These are phyloP conservation scores for Mariannaea sp. DNA, from an alignment of 2,329 filamentous ascomycete species.

Conservation along the genomic window DNA sequence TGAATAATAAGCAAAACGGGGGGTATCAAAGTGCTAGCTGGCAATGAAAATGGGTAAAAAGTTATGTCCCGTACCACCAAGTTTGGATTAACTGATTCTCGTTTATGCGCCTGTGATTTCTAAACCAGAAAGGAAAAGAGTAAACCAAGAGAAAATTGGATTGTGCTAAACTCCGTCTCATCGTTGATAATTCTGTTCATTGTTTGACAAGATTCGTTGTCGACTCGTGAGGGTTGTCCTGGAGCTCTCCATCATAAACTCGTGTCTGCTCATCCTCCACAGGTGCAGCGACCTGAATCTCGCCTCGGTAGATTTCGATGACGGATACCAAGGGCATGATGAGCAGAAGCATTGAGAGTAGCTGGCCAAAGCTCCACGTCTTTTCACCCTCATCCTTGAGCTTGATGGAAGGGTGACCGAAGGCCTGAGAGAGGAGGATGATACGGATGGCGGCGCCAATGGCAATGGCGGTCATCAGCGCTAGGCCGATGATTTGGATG, in stretches of 20 bases:
- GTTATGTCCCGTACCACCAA: too few species aligned
- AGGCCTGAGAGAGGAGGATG: conserved; percentile 63
- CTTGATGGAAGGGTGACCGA: conserved; percentile 43
- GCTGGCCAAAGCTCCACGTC: conserved; percentile 34
- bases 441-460: conserved; percentile 63
- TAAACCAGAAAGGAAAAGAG: too few species aligned
- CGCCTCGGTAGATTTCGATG: conserved; percentile 61
- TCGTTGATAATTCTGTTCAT: conserved; percentile 29
- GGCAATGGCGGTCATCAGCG: conserved; percentile 61
- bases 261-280: conserved; percentile 47
- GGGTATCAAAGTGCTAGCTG: too few species aligned
- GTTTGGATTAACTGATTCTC: too few species aligned
- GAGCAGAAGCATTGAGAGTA: conserved; percentile 33
- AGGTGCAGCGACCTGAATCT: conserved; percentile 49
- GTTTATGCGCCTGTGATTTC: too few species aligned
- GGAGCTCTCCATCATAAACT: conserved; percentile 49
- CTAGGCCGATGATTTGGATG: conserved; percentile 58
- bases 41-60: too few species aligned
- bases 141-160: background rate
- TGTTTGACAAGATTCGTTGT: conserved; percentile 45
- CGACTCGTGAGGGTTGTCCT: conserved; percentile 42
- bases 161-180: background rate
- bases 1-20: too few species aligned
- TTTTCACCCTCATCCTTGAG: conserved; percentile 34
- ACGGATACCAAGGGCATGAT: conserved; percentile 54